Percentiles rank a stretch among this genome's conserved stretches.
Conservation (phyloP, 768 basidiomycete species). For the Steccherinum ochraceum region DNA sequence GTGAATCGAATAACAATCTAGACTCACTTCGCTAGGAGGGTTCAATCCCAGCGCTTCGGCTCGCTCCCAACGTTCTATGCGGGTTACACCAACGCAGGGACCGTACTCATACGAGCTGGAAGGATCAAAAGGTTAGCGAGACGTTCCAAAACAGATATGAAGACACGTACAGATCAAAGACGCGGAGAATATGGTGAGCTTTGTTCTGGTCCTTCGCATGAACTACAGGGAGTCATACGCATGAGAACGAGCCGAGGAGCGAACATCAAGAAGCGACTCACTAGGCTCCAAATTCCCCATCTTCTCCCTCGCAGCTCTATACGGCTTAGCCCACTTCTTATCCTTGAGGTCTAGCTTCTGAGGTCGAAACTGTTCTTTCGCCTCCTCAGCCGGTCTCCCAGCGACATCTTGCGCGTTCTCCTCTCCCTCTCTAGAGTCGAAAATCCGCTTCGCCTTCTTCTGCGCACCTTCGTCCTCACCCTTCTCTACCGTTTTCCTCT, state of each 20-base stretch:
- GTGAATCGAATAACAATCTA: background rate
- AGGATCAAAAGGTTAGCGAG: too few relatives aligned
- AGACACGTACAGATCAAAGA: conserved; percentile 65
- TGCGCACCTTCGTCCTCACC: too few relatives aligned
- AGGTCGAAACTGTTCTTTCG: background rate
- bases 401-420: background rate
- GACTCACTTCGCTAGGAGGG: conserved; percentile 70
- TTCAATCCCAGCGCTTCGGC: conserved; percentile 71
- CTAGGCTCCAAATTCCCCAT: conserved; percentile 56
- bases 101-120: conserved; percentile 72
- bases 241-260: background rate
- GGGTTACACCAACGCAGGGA: conserved; percentile 71
- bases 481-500: too few relatives aligned
- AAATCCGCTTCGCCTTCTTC: background rate
- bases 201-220: conserved; percentile 56
- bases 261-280: conserved; percentile 31
- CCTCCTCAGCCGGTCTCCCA: background rate
- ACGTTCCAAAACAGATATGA: too few relatives aligned
- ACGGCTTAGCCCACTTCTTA: conserved; percentile 45
- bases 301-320: conserved; percentile 38
- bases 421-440: background rate
- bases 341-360: conserved; percentile 43
- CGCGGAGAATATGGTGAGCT: conserved; percentile 66
- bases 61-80: conserved; percentile 84
- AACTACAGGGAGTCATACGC: conserved; percentile 34